Evolutionary conservation across 805 yeast species (phyloP), one percentile per base, ranked within the genome.

Genomic region (Cyberlindnera euphorbiae): DNA sequence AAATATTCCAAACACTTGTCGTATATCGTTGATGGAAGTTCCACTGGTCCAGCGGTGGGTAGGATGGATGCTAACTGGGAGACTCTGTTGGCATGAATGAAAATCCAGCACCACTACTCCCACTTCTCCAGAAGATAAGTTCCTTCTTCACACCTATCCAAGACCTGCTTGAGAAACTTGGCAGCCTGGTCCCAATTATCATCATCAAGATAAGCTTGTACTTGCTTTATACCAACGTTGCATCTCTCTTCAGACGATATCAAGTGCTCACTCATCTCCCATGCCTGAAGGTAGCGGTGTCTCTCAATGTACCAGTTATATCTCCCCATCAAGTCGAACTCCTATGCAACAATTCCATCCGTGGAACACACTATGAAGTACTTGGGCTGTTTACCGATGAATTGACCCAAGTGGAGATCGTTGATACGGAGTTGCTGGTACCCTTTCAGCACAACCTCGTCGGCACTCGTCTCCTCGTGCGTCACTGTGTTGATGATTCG

Each of bases 331-430:
- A 82, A 59, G 35, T 77, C 78, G n/a, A 83, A 67, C 42, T 81
- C 86, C 47, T 79, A 73, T 0, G 88, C 87, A 12, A 78, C 64
- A 1, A 90, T 82, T 1, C 81, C 90, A 59, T 88, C 97, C 31
- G 75, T 73, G 0, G 96, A 86, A 52, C 90, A 77, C 5, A 90
- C 66, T 14, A 93, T 65, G 49, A 71, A 83, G 63, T 82, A 86
- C 36, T 67, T 65, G 5, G 58, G 47, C 0, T 58, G 53, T 0
- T 46, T 46, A 2, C 71, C 76, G 23, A 71, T 60, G 52, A 69
- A 67, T 33, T 72, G 73, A 2, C 79, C 75, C 31, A 89, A 58
- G 45, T 75, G 79, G 53, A 83, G 85, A 54, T 93, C 97, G 55
- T 90, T 89, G 13, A 83, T 38, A n/a, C 44, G 41, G 2, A 36